Percentiles rank a stretch among this genome's conserved stretches.
These are phyloP conservation scores for Xylariomycetidae sp. DNA, from an alignment of 2,329 filamentous ascomycete genomes.

Conservation along the genomic window DNA sequence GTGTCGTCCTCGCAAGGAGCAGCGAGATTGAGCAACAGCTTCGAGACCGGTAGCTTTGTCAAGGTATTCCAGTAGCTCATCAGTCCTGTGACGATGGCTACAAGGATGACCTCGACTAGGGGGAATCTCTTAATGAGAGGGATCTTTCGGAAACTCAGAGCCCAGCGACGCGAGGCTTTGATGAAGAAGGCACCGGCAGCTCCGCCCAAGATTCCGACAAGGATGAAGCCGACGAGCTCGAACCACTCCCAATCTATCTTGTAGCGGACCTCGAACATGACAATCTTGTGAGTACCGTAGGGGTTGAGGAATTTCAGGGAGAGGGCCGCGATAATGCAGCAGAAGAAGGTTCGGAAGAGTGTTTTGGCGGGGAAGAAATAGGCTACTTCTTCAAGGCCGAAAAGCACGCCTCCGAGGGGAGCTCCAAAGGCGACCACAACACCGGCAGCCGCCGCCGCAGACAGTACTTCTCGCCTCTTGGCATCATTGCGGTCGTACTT, in stretches of 20 bases:
- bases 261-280: slow-evolving; percentile 92
- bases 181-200: slow-evolving; percentile 87
- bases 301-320: slow-evolving; percentile 94
- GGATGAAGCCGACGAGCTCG: slow-evolving; percentile 76
- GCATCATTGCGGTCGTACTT: slow-evolving; percentile 95
- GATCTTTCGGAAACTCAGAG: slow-evolving; percentile 78
- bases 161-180: slow-evolving; percentile 90
- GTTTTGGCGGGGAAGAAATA: slow-evolving; percentile 99
- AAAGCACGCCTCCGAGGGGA: slow-evolving; percentile 79
- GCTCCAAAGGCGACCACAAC: slow-evolving; percentile 93
- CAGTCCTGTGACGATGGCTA: slow-evolving; percentile 77
- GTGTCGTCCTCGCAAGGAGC: slow-evolving; percentile 75
- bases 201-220: slow-evolving; percentile 83
- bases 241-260: slow-evolving; percentile 89
- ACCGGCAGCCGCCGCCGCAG: slow-evolving; percentile 83
- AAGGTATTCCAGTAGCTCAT: slow-evolving; percentile 91
- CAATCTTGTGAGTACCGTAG: slow-evolving; percentile 93
- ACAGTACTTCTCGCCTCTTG: slow-evolving; percentile 89
- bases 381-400: slow-evolving; percentile 88
- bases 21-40: slow-evolving; percentile 83
- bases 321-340: slow-evolving; percentile 87
- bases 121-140: slow-evolving; percentile 75
- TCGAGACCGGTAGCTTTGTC: slow-evolving; percentile 83
- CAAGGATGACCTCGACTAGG: slow-evolving; percentile 79
- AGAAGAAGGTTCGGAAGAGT: slow-evolving; percentile 95